These are phyloP conservation scores for Sesbania bispinosa DNA, from an alignment of 306 rosid species.

Conservation along the genomic window DNA sequence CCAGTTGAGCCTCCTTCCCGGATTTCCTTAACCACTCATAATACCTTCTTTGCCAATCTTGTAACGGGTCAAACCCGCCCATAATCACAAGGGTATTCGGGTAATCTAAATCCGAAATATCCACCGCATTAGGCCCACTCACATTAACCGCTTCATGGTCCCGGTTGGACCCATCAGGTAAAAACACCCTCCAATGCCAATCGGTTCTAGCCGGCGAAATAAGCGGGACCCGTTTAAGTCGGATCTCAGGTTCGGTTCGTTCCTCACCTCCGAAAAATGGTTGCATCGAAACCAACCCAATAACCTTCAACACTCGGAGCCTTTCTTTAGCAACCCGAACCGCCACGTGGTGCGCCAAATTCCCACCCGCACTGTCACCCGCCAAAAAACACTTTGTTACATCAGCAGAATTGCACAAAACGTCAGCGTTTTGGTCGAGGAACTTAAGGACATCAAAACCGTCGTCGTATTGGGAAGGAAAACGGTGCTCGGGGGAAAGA, in stretches of 20 bases:
- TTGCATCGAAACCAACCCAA: constrained; percentile 49
- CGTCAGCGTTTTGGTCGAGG: too few species aligned
- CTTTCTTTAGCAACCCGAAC: constrained; percentile 30
- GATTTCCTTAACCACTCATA: too few species aligned
- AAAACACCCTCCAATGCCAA: constrained; percentile 52
- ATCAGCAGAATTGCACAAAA: too few species aligned
- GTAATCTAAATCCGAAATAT: constrained; percentile 36
- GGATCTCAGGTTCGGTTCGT: constrained; percentile 46
- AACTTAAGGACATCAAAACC: constrained; percentile 58
- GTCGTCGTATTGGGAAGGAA: constrained; percentile 64
- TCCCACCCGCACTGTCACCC: too few species aligned
- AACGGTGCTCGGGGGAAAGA: constrained; percentile 57
- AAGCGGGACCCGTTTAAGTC: constrained; percentile 27
- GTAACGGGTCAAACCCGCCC: too few species aligned
- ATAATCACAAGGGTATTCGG: constrained; percentile 53
- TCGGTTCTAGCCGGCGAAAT: constrained; percentile 39
- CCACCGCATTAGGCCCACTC: constrained; percentile 47
- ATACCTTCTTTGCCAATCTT: too few species aligned
- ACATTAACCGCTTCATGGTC: too few species aligned
- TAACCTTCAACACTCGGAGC: not conserved
- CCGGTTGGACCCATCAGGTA: constrained; percentile 40
- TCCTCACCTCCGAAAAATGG: too few species aligned
- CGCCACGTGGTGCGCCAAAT: constrained; percentile 61
- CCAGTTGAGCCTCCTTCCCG: too few species aligned
- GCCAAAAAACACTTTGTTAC: too few species aligned